phyloP scores from a whole-genome alignment of 345 rosid genomes.

The Arabis alpina region DNA sequence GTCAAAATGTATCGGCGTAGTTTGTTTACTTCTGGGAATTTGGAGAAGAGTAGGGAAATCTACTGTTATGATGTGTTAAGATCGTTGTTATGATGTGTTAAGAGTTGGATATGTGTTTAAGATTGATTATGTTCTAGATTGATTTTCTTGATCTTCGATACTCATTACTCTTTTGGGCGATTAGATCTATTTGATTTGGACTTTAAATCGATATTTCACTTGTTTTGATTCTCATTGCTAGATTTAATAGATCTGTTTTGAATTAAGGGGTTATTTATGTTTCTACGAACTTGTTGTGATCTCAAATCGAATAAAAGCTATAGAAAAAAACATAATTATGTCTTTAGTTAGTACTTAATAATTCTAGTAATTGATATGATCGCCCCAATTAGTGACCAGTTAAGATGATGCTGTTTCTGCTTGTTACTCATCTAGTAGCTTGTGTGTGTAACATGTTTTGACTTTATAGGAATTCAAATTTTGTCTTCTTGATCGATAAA shows the following conservation, averaged over 20 bases:
- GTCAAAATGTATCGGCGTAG: conserved; percentile 9
- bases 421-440: neutral
- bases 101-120: neutral
- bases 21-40: neutral
- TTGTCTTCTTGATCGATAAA: neutral
- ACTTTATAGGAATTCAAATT: conserved; percentile 8
- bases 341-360: neutral
- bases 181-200: conserved; percentile 26
- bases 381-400: neutral
- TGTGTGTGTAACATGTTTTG: conserved; percentile 4
- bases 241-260: conserved; percentile 21
- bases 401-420: neutral
- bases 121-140: neutral
- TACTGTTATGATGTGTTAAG: neutral
- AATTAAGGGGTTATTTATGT: neutral
- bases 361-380: conserved; percentile 9
- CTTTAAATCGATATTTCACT: neutral
- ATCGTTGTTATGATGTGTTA: conserved; percentile 16
- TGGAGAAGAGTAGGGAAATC: neutral
- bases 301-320: neutral
- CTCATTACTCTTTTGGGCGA: neutral
- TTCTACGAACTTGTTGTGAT: neutral
- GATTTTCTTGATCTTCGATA: neutral
- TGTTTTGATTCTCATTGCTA: conserved; percentile 13
- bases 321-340: neutral